A percentile compares a stretch with the other conserved stretches of the same genome.
Evolutionary conservation across 2,329 filamentous ascomycete genomes (phyloP).

Genomic region (Cryphonectria naterciae): DNA sequence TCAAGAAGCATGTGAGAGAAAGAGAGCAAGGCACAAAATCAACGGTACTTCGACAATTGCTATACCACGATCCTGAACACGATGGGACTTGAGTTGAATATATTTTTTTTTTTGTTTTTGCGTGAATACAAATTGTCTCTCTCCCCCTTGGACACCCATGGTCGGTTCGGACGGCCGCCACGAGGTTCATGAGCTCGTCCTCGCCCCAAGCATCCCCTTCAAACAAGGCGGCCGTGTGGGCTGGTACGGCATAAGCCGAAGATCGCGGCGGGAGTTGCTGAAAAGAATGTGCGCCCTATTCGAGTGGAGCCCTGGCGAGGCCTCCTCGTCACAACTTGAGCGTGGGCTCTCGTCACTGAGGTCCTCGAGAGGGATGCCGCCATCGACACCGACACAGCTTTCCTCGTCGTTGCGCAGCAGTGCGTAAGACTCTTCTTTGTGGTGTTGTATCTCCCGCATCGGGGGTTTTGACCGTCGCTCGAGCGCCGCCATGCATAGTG

Average conservation of each 20-base stretch:
- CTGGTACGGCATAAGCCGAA: constrained; percentile 9
- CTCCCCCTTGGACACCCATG: not conserved
- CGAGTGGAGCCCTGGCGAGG: not conserved
- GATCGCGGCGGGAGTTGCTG: not conserved
- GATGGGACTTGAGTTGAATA: not conserved
- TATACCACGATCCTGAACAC: not conserved
- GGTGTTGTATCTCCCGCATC: not conserved
- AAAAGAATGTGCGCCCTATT: not conserved
- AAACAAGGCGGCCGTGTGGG: not conserved
- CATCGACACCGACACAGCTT: constrained; percentile 9
- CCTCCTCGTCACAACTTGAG: constrained; percentile 9
- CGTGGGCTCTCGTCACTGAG: constrained; percentile 12
- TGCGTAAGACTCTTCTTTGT: constrained; percentile 11
- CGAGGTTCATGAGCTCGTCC: not conserved
- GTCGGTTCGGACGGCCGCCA: not conserved
- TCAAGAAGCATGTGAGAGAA: too few relatives aligned
- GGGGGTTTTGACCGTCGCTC: not conserved
- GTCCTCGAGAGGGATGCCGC: constrained; percentile 4
- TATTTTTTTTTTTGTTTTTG: not conserved
- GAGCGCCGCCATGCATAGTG: not conserved
- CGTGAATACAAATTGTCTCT: not conserved
- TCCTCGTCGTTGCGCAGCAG: constrained; percentile 17
- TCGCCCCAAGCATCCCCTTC: not conserved
- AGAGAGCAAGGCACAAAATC: too few relatives aligned
- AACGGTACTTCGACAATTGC: not conserved